Percentiles rank a stretch among this genome's conserved stretches.
Evolutionary conservation across 352 stramenopile genomes (phyloP).

Genomic region (Peronospora destructor): DNA sequence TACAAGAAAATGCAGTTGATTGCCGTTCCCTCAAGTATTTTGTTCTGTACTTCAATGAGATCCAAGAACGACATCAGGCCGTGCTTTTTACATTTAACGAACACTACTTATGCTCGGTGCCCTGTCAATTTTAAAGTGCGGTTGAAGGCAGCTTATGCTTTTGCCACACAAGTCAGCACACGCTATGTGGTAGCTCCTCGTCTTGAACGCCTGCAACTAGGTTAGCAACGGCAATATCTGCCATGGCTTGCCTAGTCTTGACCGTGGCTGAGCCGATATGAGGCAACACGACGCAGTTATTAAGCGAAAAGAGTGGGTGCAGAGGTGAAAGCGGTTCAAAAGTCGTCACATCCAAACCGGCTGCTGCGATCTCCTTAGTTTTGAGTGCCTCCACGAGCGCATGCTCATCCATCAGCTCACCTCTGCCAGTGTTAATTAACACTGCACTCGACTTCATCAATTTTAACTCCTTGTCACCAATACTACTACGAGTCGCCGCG

Average conservation of each 20-base stretch:
- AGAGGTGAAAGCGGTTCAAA: slow-evolving; percentile 84
- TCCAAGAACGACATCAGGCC: not conserved
- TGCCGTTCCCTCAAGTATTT: too few relatives aligned
- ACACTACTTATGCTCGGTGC: not conserved
- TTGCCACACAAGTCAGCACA: slow-evolving; percentile 19
- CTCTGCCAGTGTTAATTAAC: slow-evolving; percentile 89
- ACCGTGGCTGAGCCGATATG: slow-evolving; percentile 54
- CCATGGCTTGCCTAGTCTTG: slow-evolving; percentile 69
- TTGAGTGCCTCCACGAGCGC: slow-evolving; percentile 45
- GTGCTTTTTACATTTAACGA: not conserved
- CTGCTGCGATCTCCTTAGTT: slow-evolving; percentile 41
- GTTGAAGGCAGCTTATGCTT: not conserved
- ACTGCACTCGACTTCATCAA: slow-evolving; percentile 84
- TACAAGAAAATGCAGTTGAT: too few relatives aligned
- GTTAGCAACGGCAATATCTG: slow-evolving; percentile 63
- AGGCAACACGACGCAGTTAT: slow-evolving; percentile 60
- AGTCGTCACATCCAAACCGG: slow-evolving; percentile 82
- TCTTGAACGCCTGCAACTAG: slow-evolving; percentile 43
- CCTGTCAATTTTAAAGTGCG: not conserved
- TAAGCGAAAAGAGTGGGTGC: slow-evolving; percentile 61
- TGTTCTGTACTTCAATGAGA: not conserved
- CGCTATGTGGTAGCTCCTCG: slow-evolving; percentile 37
- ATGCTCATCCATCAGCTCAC: slow-evolving; percentile 87
- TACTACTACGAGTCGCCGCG: slow-evolving; percentile 54
- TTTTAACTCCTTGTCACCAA: slow-evolving; percentile 64